phyloP scores from a whole-genome alignment of 164 flowering plant species.

The Berberis vulgaris region DNA sequence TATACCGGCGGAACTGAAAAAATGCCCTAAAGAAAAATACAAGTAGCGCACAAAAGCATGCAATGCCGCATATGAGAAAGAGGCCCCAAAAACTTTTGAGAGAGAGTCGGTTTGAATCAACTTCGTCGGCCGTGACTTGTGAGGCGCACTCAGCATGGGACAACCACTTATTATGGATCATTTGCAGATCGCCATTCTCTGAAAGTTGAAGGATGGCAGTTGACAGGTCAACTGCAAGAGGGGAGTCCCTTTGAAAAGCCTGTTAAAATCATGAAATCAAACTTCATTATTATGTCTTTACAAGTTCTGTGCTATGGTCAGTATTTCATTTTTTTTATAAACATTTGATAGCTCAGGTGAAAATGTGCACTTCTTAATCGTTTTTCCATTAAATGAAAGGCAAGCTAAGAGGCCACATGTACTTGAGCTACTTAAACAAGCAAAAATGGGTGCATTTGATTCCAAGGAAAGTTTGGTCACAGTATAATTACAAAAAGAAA shows the following conservation, averaged over 20 bases:
- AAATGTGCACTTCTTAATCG: too few relatives aligned
- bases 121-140: slow-evolving; percentile 20
- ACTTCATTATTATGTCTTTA: neutral
- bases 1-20: slow-evolving; percentile 46
- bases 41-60: slow-evolving; percentile 53
- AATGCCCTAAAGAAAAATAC: slow-evolving; percentile 42
- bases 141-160: slow-evolving; percentile 29
- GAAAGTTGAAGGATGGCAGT: slow-evolving; percentile 83
- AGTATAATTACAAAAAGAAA: too few relatives aligned
- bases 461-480: too few relatives aligned
- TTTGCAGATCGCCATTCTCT: slow-evolving; percentile 87
- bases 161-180: slow-evolving; percentile 76
- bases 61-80: slow-evolving; percentile 69
- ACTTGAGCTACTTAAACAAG: too few relatives aligned
- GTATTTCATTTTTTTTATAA: neutral
- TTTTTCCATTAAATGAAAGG: too few relatives aligned
- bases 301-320: neutral
- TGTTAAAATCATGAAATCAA: slow-evolving; percentile 15
- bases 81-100: slow-evolving; percentile 94
- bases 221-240: slow-evolving; percentile 82
- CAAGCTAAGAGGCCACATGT: too few relatives aligned
- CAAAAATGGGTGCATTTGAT: too few relatives aligned
- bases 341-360: too few relatives aligned
- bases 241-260: slow-evolving; percentile 92
- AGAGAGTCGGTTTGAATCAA: slow-evolving; percentile 40